A percentile compares a stretch with the other conserved stretches of the same genome.
phyloP scores from a whole-genome alignment of 2,329 filamentous ascomycete genomes.

The Pseudocercospora fijiensis region DNA sequence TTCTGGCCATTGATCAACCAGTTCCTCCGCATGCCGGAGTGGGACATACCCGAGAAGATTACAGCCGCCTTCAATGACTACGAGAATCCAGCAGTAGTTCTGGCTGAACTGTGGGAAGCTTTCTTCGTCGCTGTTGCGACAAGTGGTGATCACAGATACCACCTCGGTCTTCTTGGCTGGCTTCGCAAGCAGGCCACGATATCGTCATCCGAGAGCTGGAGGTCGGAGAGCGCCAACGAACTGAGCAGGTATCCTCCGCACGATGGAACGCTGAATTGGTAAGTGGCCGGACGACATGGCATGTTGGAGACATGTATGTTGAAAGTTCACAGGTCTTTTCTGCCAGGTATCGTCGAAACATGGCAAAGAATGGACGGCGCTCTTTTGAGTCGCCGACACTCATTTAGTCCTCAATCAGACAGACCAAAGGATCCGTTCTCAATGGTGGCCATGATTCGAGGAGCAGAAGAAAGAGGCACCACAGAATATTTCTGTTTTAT shows the following conservation, averaged over 20 bases:
- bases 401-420: neutral
- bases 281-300: neutral
- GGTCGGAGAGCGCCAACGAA: neutral
- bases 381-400: neutral
- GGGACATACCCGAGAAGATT: neutral
- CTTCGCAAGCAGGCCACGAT: neutral
- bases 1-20: neutral
- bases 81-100: neutral
- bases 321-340: neutral
- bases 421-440: no score
- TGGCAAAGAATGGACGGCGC: neutral
- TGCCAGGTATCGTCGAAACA: neutral
- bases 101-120: neutral
- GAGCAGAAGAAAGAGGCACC: neutral
- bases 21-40: neutral
- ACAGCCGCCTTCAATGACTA: neutral
- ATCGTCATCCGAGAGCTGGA: neutral
- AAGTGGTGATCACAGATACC: neutral
- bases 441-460: neutral
- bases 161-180: neutral
- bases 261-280: neutral
- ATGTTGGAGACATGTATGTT: neutral
- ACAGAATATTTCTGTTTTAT: neutral
- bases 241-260: neutral
- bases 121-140: neutral